These are phyloP conservation scores for Diaporthe humulicola DNA, from an alignment of 2,329 filamentous ascomycete genomes.

Conservation along the genomic window DNA sequence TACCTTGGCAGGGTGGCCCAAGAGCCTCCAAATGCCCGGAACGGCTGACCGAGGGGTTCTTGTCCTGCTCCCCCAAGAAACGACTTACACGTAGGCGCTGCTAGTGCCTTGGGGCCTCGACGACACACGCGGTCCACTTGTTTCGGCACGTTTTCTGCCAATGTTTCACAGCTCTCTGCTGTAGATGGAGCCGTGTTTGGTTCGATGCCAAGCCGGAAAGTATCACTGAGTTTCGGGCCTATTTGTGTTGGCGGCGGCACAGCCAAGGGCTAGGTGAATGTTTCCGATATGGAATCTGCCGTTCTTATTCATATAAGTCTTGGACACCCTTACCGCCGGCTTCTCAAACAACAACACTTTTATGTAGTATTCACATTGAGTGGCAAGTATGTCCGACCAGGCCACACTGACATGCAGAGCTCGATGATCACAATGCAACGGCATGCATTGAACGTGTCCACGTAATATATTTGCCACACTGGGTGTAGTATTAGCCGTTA, in stretches of 20 bases:
- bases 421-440: not conserved
- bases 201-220: conserved; percentile 25
- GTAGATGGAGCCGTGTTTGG: not conserved
- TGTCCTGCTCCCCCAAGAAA: not conserved
- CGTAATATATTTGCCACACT: not conserved
- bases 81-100: not conserved
- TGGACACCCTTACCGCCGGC: conserved; percentile 12
- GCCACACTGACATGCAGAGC: not conserved
- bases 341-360: too few species aligned
- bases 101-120: not conserved
- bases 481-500: not conserved
- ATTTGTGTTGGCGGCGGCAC: conserved; percentile 10
- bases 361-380: not conserved
- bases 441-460: not conserved
- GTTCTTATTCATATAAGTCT: not conserved
- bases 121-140: conserved; percentile 15
- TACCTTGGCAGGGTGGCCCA: conserved; percentile 18
- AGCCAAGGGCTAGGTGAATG: conserved; percentile 7
- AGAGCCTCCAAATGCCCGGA: conserved; percentile 16
- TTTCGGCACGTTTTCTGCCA: conserved; percentile 21
- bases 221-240: conserved; percentile 19
- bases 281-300: conserved; percentile 7
- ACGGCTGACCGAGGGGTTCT: conserved; percentile 19
- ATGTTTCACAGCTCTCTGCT: conserved; percentile 12
- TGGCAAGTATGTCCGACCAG: not conserved